These are phyloP conservation scores for Solanum rostratum DNA, from an alignment of 257 asterid genomes.

Conservation along the genomic window DNA sequence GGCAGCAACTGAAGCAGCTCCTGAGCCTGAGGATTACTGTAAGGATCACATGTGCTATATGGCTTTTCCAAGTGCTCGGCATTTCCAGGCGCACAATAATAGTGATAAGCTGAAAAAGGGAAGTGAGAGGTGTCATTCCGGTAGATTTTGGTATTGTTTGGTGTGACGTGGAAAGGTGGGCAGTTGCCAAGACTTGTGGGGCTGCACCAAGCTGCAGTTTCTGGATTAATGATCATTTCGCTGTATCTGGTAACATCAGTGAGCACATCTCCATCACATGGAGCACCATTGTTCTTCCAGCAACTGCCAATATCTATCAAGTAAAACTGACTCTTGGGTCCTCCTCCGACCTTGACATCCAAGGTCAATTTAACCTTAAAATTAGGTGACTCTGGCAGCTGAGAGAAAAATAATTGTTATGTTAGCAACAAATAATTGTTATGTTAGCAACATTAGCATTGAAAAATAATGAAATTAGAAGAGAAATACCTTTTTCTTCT, in stretches of 20 bases:
- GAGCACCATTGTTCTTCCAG: slow-evolving; percentile 56
- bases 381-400: slow-evolving; percentile 58
- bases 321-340: slow-evolving; percentile 64
- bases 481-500: not conserved
- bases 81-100: slow-evolving; percentile 58
- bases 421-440: not conserved
- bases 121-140: slow-evolving; percentile 39
- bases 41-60: slow-evolving; percentile 49
- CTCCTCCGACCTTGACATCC: slow-evolving; percentile 49
- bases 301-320: slow-evolving; percentile 67
- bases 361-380: slow-evolving; percentile 42
- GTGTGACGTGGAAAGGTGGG: slow-evolving; percentile 59
- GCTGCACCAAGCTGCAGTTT: slow-evolving; percentile 49
- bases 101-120: slow-evolving; percentile 60
- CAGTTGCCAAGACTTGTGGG: slow-evolving; percentile 32
- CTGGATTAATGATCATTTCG: slow-evolving; percentile 59
- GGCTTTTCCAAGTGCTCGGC: slow-evolving; percentile 47
- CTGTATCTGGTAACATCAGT: slow-evolving; percentile 54
- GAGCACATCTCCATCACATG: slow-evolving; percentile 50
- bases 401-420: not conserved
- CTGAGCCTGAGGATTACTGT: slow-evolving; percentile 62
- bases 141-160: slow-evolving; percentile 27
- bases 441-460: not conserved
- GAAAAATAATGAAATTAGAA: not conserved
- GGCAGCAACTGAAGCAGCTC: slow-evolving; percentile 59